Conservation (phyloP, 768 basidiomycete genomes). For the Termitomyces sp. region DNA sequence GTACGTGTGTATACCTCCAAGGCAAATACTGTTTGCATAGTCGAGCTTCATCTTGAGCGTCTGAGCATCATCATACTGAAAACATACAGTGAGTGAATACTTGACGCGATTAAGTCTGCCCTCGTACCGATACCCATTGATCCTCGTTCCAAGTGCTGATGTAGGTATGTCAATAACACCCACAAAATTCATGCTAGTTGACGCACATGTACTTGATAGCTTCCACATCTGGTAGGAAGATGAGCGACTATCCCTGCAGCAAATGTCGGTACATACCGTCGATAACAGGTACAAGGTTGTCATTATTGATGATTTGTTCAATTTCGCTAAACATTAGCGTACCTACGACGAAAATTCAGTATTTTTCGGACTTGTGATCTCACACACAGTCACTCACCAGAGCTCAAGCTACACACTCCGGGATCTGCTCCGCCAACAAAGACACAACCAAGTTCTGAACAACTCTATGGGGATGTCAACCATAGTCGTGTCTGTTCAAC, state of each 20-base stretch:
- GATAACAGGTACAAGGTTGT: not conserved
- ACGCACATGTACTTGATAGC: not conserved
- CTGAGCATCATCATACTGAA: slow-evolving; percentile 12
- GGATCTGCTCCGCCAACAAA: slow-evolving; percentile 11
- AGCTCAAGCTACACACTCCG: slow-evolving; percentile 7
- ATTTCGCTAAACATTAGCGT: slow-evolving; percentile 17
- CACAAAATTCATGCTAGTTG: not conserved
- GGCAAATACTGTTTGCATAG: slow-evolving; percentile 15
- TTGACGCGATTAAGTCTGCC: not conserved
- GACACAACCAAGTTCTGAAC: slow-evolving; percentile 7
- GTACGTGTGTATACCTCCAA: slow-evolving; percentile 2
- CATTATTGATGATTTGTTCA: slow-evolving; percentile 1
- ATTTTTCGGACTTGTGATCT: not conserved
- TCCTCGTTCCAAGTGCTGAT: slow-evolving; percentile 3
- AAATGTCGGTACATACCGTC: not conserved
- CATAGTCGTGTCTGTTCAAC: not conserved
- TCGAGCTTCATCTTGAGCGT: slow-evolving; percentile 16
- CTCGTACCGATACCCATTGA: slow-evolving; percentile 15
- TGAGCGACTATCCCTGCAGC: not conserved
- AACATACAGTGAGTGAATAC: not conserved
- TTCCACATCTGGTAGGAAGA: not conserved
- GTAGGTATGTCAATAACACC: not conserved
- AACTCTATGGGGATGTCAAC: not conserved
- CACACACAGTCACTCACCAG: not conserved
- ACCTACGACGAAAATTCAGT: slow-evolving; percentile 1